Conservation (phyloP, 192 early-diverging fungal genomes). For the Entomortierella beljakovae region DNA sequence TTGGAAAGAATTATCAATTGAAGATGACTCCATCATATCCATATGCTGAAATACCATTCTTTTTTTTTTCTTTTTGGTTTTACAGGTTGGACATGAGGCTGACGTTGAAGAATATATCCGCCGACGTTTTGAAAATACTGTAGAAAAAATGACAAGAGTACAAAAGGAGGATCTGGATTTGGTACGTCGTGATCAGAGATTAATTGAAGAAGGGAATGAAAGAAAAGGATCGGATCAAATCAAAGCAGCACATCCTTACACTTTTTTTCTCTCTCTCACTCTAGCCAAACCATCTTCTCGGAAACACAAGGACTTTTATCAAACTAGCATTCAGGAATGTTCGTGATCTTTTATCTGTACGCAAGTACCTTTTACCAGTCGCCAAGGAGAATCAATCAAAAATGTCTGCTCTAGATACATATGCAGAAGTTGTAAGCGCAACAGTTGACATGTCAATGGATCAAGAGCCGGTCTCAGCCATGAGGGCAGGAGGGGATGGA, state of each 20-base stretch:
- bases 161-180: slow-evolving; percentile 88
- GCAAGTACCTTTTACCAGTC: slow-evolving; percentile 77
- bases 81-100: slow-evolving; percentile 73
- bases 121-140: slow-evolving; percentile 72
- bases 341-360: slow-evolving; percentile 79
- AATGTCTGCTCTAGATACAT: slow-evolving; percentile 70
- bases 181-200: slow-evolving; percentile 56
- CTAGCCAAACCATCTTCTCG: slow-evolving; percentile 92
- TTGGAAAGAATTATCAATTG: not conserved
- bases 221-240: not conserved
- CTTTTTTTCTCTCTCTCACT: not conserved
- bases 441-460: slow-evolving; percentile 29
- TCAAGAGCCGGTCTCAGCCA: slow-evolving; percentile 15
- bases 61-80: not conserved
- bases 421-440: slow-evolving; percentile 77
- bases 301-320: slow-evolving; percentile 74
- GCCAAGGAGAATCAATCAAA: slow-evolving; percentile 77
- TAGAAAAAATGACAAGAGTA: slow-evolving; percentile 72
- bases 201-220: not conserved
- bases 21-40: not conserved
- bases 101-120: slow-evolving; percentile 90
- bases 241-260: not conserved
- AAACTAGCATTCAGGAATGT: slow-evolving; percentile 90
- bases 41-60: not conserved
- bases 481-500: slow-evolving; percentile 60